Evolutionary conservation across 2,329 filamentous ascomycete species (phyloP), one percentile per base, ranked within the genome.

Genomic region (Phialophora expanda): DNA sequence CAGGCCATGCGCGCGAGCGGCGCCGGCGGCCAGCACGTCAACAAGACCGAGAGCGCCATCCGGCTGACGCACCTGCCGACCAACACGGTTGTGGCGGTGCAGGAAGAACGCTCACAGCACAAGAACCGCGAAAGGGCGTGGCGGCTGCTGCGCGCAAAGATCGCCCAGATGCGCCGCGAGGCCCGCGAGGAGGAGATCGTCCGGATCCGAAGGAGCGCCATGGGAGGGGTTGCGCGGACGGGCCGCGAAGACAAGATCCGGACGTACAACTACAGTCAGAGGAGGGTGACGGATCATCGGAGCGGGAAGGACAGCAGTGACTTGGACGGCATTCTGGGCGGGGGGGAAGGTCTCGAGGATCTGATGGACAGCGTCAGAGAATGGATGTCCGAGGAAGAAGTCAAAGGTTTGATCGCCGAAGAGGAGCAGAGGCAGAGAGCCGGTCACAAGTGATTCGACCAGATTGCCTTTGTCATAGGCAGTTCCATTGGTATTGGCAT

Each of bases 1-100:
- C 95, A 99, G 76, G 92, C 93, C 67, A 97, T 98, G 93, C 86
- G 93, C 17, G 93, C 95, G 0, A 84, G 92, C 54, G 95, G 95
- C 66, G 94, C 95, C 0, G 95, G 95, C 34, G 95, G 95, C 0
- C 95, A 99, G 81, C 95, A 99, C 79, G 95, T 99, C 76, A 99
- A 99, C 81, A 97, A 94, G 77, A 99, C 95, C 0, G 95, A 99
- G 80, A 97, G 92, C 32, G 95, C 95, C 3, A 91, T 99, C 67
- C 89, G 95, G 9, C 84, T 99, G 73, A 98, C 93, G 1, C 95
- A 99, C 80, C 79, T 90, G 6, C 95, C 95, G 1, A 96, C 93
- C 0, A 91, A 90, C 53, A 95, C 89, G 0, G 87, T 91, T 1
- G 93, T 98, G 14, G 89, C 89, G 12, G 96, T 98, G 85, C 95